phyloP scores from a whole-genome alignment of 345 rosid genomes.

The Ailanthus altissimus region DNA sequence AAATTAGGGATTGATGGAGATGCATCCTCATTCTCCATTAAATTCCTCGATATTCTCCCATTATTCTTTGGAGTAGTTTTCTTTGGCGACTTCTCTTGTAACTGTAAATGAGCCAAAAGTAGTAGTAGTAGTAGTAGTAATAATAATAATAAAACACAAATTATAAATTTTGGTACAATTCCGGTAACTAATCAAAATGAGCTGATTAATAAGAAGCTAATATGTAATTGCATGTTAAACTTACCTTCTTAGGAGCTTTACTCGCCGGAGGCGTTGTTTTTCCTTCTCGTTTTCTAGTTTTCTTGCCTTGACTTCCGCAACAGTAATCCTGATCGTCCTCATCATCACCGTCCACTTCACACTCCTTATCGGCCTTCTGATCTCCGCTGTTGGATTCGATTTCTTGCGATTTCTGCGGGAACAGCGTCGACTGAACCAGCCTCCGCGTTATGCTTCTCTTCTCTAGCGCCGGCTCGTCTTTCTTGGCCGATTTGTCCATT shows the following conservation, averaged over 20 bases:
- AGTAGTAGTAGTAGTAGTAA: too few species aligned
- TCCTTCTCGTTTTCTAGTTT: constrained; percentile 47
- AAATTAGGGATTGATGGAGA: constrained; percentile 57
- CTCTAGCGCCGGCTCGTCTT: constrained; percentile 26
- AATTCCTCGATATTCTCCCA: constrained; percentile 30
- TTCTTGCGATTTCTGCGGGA: constrained; percentile 50
- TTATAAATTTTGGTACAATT: background rate
- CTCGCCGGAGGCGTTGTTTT: constrained; percentile 43
- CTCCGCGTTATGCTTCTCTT: constrained; percentile 55
- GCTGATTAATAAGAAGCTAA: background rate
- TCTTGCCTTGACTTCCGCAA: constrained; percentile 63
- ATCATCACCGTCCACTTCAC: constrained; percentile 23
- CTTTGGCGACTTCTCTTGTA: constrained; percentile 46
- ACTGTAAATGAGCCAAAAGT: constrained; percentile 8
- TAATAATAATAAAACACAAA: too few species aligned
- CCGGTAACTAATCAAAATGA: background rate
- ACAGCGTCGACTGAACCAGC: constrained; percentile 75
- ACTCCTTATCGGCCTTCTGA: constrained; percentile 26
- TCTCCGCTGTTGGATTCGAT: constrained; percentile 34
- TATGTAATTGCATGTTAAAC: background rate
- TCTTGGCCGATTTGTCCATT: constrained; percentile 12
- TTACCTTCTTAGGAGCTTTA: constrained; percentile 56
- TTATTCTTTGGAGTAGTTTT: constrained; percentile 61
- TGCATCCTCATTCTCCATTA: constrained; percentile 23
- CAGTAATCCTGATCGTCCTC: constrained; percentile 33